Evolutionary conservation across 2,329 filamentous ascomycete genomes (phyloP), one percentile per base, ranked within the genome.

Genomic region (Botrytis hyacinthi): DNA sequence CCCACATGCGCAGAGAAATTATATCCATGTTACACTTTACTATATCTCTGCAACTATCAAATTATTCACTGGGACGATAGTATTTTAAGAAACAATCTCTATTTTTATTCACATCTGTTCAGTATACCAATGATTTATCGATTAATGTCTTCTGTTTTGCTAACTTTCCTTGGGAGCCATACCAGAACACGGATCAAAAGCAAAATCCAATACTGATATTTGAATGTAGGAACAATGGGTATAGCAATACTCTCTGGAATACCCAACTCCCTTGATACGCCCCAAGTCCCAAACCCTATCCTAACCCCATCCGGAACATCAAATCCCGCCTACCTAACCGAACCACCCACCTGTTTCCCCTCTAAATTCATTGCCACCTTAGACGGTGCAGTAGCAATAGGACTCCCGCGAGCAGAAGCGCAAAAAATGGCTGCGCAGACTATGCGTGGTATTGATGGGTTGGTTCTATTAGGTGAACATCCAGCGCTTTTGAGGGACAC

Each of bases 241-340:
- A 93, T 93, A 75, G 93, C 93, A 73, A 95, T 97, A 78, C 88
- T 97, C 73, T 90, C 88, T 72, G 94, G 93, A 76, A 91, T 97
- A 80, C 88, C 97, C 78, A 86, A 89, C 74, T 93, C 92, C 18
- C 87, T 96, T 62, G 84, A 85, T 57, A 86, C 85, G 86, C 4
- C 10, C 0, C 8, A 9, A 14, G 6, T 18, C 18, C 14, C n/a
- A 46, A 51, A 81, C 87, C 80, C 72, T 84, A 82, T 37, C 83
- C 83, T 76, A 86, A 84, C 85, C 4, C 82, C 51, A 48, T 84
- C 85, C 4, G 82, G 84, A 74, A 80, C 82, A 6, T 83, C 85
- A 32, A 85, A 84, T 5, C 85, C 75, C 65, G 72, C 85, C 3
- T 78, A 80, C 66, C 86, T 59, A 85, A 86, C 71, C 77, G 22